Conservation (phyloP, 805 yeast species). For the Grigorovia yakushimaensis region DNA sequence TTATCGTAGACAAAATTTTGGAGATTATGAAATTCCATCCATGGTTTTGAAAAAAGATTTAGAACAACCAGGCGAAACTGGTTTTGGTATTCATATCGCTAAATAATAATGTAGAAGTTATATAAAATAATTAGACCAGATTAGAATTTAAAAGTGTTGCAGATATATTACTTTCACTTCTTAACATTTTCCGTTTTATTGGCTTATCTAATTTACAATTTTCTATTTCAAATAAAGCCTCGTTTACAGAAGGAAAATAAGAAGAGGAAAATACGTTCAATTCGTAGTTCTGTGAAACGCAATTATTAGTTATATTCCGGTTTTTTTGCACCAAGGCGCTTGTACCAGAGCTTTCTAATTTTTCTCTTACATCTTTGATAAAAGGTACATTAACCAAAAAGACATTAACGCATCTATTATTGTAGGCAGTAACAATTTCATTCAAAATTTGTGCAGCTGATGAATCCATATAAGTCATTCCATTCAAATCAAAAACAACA, state of each 20-base stretch:
- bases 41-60: constrained; percentile 10
- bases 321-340: constrained; percentile 4
- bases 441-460: constrained; percentile 65
- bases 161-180: not conserved
- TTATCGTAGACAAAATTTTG: constrained; percentile 14
- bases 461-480: constrained; percentile 74
- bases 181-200: not conserved
- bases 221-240: constrained; percentile 9
- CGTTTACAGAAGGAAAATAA: constrained; percentile 11
- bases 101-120: not conserved
- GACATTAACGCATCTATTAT: constrained; percentile 44
- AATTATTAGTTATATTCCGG: not conserved
- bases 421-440: constrained; percentile 51
- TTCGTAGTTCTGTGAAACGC: not conserved
- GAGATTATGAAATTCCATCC: constrained; percentile 13
- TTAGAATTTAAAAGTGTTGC: constrained; percentile 1
- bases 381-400: constrained; percentile 53
- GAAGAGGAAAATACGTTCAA: not conserved
- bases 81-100: constrained; percentile 10
- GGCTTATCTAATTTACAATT: not conserved
- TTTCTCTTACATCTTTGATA: constrained; percentile 35
- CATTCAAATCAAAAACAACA: constrained; percentile 68
- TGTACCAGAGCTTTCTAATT: constrained; percentile 50
- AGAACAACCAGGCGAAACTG: constrained; percentile 9
- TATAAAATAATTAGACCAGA: not conserved